Evolutionary conservation across 1,139 yeast genomes (phyloP).

Genomic region (Tardiomyces blankii): DNA sequence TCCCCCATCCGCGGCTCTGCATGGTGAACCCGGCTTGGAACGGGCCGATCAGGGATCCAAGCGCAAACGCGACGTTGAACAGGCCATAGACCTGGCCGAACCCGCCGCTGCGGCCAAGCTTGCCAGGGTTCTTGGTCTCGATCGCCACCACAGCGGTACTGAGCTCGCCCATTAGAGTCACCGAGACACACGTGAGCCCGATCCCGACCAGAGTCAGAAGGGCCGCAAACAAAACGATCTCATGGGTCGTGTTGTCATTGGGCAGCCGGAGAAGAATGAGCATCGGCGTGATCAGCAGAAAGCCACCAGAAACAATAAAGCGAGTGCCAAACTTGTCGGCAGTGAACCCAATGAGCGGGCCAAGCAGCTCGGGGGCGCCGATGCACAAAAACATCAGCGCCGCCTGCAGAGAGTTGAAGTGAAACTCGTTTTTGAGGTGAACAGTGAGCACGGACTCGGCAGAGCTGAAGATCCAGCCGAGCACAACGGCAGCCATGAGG

Average conservation of each 20-base stretch:
- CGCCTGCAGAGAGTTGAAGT: conserved; percentile 20
- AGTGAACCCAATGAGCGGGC: conserved; percentile 23
- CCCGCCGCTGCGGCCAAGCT: too few species aligned
- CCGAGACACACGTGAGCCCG: too few species aligned
- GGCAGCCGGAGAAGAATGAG: conserved; percentile 23
- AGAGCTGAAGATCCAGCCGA: too few species aligned
- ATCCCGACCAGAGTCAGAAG: conserved; percentile 20
- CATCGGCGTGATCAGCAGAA: conserved; percentile 15
- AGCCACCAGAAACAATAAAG: conserved; percentile 18
- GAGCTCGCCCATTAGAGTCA: too few species aligned
- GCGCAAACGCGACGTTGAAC: too few species aligned
- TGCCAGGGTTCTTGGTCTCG: too few species aligned
- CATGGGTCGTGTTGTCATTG: conserved; percentile 13
- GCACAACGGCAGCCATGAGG: too few species aligned
- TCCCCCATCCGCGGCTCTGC: too few species aligned
- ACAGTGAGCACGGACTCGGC: conserved; percentile 26
- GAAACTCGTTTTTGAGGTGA: conserved; percentile 21
- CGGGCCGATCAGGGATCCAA: too few species aligned
- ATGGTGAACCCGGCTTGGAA: too few species aligned
- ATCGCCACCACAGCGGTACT: too few species aligned
- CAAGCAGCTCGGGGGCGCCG: conserved; percentile 22
- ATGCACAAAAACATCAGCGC: conserved; percentile 25
- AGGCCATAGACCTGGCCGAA: too few species aligned
- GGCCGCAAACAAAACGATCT: conserved; percentile 21
- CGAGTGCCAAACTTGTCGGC: conserved; percentile 23